Evolutionary conservation across 2,329 filamentous ascomycete genomes (phyloP).

Genomic region (Knufia fluminis): DNA sequence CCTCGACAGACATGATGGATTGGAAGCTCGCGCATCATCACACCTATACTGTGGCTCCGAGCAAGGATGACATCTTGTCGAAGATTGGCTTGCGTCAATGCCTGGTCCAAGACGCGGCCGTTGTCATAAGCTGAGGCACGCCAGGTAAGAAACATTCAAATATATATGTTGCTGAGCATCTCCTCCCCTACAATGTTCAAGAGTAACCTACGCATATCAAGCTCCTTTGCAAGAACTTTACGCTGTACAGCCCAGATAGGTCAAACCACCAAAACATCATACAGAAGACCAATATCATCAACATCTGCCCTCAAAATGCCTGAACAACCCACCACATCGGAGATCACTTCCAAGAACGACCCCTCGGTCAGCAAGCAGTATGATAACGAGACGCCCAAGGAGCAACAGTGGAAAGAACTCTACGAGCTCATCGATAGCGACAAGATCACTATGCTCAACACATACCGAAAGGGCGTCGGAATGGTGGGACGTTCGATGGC

Average conservation of each 20-base stretch:
- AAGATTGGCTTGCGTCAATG: background rate
- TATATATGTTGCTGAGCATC: background rate
- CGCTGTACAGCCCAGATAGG: background rate
- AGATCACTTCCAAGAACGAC: conserved; percentile 37
- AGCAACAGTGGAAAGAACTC: conserved; percentile 40
- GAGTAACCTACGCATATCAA: background rate
- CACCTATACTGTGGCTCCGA: background rate
- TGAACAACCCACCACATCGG: conserved; percentile 30
- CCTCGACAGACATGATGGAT: background rate
- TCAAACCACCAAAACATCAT: too few species aligned
- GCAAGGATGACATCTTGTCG: background rate
- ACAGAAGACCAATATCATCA: background rate
- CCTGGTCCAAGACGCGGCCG: background rate
- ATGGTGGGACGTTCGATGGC: conserved; percentile 38
- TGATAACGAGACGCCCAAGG: conserved; percentile 35
- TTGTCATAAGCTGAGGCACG: background rate
- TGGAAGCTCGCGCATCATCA: background rate
- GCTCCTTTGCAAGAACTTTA: background rate
- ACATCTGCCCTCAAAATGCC: conserved; percentile 34
- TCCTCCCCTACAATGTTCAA: background rate
- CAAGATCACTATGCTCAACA: conserved; percentile 31
- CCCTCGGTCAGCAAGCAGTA: conserved; percentile 43
- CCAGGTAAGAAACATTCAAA: background rate
- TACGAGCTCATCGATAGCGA: conserved; percentile 38
- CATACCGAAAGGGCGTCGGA: conserved; percentile 15